These are phyloP conservation scores for Psilocybe sp. DNA, from an alignment of 768 basidiomycete species.

Conservation along the genomic window DNA sequence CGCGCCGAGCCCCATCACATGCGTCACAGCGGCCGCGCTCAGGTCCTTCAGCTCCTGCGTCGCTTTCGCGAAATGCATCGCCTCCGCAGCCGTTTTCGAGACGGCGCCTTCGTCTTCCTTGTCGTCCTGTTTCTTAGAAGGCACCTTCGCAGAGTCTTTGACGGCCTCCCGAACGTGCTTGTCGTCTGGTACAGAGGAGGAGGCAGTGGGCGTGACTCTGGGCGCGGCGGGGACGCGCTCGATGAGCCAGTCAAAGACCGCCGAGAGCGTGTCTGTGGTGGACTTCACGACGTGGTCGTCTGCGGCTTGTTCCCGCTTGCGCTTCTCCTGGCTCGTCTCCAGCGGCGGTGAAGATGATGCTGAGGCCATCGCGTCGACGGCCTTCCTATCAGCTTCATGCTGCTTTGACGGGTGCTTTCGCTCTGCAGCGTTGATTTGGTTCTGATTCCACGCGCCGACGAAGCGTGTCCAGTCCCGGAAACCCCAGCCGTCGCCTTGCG, in stretches of 20 bases:
- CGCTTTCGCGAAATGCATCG: neutral
- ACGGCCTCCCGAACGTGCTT: neutral
- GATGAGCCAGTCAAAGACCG: constrained; percentile 77
- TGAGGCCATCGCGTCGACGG: neutral
- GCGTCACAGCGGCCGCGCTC: constrained; percentile 10
- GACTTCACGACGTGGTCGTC: constrained; percentile 38
- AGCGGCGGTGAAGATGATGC: neutral
- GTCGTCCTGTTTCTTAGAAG: neutral
- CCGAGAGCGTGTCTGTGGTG: constrained; percentile 70
- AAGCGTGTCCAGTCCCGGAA: constrained; percentile 65
- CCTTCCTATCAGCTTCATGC: neutral
- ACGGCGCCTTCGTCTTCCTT: neutral
- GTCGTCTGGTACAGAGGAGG: constrained; percentile 9
- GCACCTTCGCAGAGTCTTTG: constrained; percentile 6
- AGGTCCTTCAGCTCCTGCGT: constrained; percentile 7
- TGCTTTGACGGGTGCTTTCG: constrained; percentile 4
- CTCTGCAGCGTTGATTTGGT: constrained; percentile 30
- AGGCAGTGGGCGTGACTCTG: constrained; percentile 3
- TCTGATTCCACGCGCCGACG: constrained; percentile 56
- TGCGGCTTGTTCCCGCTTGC: constrained; percentile 21
- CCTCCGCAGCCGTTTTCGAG: neutral
- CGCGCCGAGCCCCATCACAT: constrained; percentile 2
- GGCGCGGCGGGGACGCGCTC: constrained; percentile 55
- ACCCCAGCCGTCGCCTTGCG: constrained; percentile 38
- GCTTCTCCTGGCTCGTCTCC: constrained; percentile 10